phyloP scores from a whole-genome alignment of 225 moss, liverwort and hornwort species.

The Neckera pumila region DNA sequence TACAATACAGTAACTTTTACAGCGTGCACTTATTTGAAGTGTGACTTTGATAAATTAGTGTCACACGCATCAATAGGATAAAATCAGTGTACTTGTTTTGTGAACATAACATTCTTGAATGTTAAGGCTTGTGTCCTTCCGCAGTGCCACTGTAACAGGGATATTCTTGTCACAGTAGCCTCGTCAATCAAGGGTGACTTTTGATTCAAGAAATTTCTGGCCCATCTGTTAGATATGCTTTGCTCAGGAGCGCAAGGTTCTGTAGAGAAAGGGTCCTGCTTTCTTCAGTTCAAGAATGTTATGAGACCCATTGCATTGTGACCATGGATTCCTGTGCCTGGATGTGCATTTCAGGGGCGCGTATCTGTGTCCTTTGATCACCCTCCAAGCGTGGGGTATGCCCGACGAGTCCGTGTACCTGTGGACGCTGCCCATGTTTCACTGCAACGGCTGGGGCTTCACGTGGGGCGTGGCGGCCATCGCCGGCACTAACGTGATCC shows the following conservation, averaged over 20 bases:
- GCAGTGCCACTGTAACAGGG: too few relatives aligned
- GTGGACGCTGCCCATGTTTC: slow-evolving; percentile 86
- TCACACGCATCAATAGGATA: background rate
- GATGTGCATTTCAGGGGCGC: slow-evolving; percentile 35
- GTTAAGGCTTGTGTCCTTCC: background rate
- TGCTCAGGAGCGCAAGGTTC: background rate
- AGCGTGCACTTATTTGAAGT: background rate
- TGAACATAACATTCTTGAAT: background rate
- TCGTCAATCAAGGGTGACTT: background rate
- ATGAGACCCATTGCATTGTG: background rate
- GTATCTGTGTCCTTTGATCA: slow-evolving; percentile 42
- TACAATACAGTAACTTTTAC: background rate
- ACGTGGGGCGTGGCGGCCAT: slow-evolving; percentile 61
- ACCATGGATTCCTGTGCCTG: background rate
- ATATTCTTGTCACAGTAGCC: background rate
- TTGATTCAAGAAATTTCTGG: background rate
- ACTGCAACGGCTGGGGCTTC: slow-evolving; percentile 76
- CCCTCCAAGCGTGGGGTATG: slow-evolving; percentile 53
- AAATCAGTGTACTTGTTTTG: background rate
- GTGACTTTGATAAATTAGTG: too few relatives aligned
- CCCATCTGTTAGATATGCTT: background rate
- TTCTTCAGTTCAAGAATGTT: background rate
- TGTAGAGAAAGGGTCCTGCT: background rate
- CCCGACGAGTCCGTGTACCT: slow-evolving; percentile 43
- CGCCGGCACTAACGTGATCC: slow-evolving; percentile 61